Base-by-base conservation (phyloP, 1,139 yeast species). In the Geotrichum fermentans region DNA sequence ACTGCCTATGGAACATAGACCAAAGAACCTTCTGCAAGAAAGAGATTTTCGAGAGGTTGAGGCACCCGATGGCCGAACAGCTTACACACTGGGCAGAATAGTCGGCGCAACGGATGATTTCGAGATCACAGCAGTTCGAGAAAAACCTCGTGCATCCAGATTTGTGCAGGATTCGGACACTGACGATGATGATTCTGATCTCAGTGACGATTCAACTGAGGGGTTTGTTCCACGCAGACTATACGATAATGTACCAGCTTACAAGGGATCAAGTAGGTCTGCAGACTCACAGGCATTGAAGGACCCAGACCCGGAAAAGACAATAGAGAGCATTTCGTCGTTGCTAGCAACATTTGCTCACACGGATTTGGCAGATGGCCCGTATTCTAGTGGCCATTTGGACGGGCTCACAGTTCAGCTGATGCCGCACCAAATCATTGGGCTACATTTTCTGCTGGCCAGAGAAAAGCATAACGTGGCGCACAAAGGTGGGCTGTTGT, bases 381-480 rank as follows among this genome's bases (percentile, higher is more conserved):
- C 40, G 4, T 51, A 37, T 28, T 38, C 55, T 28, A 58, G 59
- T 24, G 55, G 60, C 13, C 39, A 53, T 1, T 63, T 71, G 5
- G 49, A 58, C 18, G 79, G 79, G 0, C 58, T 76, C 13, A 53
- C 56, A 0, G 74, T 73, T 1, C 58, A 55, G 20, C 60, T 78
- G 30, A 58, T 75, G 49, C 71, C 73, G 22, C 82, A 78, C 58
- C 82, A 78, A 56, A 67, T 70, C 0, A 56, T 59, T 3, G 82
- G 82, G 0, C 58, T 78, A 28, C 56, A 59, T 36, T 78, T 77
- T 58, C 55, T 78, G 50, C 53, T 57, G 6, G 50, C 54, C 1
- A 61, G 80, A 17, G 82, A 77, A 55, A 50, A 47, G 6, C 11
- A 22, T 2, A 56, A 59, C 24, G 56, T 60, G 2, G 36, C 55